Base-by-base conservation (phyloP, 208 protist species). In the Leishmania turanica region DNA sequence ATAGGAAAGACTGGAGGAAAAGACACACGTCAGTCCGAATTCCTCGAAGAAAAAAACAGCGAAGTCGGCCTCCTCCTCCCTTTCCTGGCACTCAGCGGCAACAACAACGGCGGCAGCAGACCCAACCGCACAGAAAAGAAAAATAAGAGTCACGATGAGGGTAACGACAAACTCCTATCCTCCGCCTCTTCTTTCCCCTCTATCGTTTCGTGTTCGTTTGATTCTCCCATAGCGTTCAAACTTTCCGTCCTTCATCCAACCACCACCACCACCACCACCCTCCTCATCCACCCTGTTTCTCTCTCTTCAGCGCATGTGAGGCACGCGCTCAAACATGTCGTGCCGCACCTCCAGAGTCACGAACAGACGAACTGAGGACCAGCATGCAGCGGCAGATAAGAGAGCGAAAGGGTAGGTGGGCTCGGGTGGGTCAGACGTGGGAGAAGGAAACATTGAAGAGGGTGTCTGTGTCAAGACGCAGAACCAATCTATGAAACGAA, bases 51-150 rank as follows among this genome's bases (percentile, higher is more conserved):
- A 80, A 71, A 70, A 54, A 47, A 37, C 42, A 51, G 60, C 54
- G 11, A 80, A 53, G 24, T 73, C 31, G 45, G 69, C 27, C 69
- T 53, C 45, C 34, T 47, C 17, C 47, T 2, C 69, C 45, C n/a
- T 21, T 45, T 31, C 21, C 19, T 34, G 45, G 27, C 19, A 34
- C 24, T 31, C 66, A 27, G 24, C 24, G 69, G 45, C 45, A 54
- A 1, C 69, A 54, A 37, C 64, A 11, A 75, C 11, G 3, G 11
- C 19, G 13, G 53, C 65, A 66, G 54, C 21, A 72, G 19, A 27
- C 68, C 68, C 49, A 77, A 75, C 72, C 80, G 6, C 17, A 78
- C 66, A 77, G 64, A 62, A 69, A 56, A 70, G 37, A 54, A 2
- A 77, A 40, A 54, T 56, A 87, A 54, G 75, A 31, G 34, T 27